Conservation (phyloP, 257 asterid species). For the Capsicum baccatum region DNA sequence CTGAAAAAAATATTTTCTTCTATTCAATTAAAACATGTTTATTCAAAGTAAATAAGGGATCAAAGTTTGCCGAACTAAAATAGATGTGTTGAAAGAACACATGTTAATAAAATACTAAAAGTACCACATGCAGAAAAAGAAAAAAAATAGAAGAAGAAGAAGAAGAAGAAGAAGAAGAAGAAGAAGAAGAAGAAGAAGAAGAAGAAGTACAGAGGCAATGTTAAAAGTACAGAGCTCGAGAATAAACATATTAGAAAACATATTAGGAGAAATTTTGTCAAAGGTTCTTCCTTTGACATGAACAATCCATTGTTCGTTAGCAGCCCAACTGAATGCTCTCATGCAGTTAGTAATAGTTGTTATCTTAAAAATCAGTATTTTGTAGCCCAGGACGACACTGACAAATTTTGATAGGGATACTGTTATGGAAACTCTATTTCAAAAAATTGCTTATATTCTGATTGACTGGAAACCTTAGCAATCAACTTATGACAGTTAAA, state of each 20-base stretch:
- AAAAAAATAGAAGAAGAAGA: too few relatives aligned
- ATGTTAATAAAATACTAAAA: too few relatives aligned
- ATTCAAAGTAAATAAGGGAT: too few relatives aligned
- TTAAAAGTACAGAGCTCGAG: not conserved
- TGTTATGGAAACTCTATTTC: not conserved
- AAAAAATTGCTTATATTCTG: not conserved
- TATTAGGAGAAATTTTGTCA: not conserved
- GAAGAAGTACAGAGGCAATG: too few relatives aligned
- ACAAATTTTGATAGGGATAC: not conserved
- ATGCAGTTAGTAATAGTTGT: not conserved
- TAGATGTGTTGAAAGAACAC: too few relatives aligned
- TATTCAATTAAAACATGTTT: too few relatives aligned
- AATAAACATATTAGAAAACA: not conserved
- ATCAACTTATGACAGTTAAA: not conserved
- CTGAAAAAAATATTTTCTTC: too few relatives aligned
- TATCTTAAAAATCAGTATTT: not conserved
- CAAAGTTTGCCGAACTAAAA: too few relatives aligned
- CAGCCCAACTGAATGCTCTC: not conserved
- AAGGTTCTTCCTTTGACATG: not conserved
- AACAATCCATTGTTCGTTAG: not conserved
- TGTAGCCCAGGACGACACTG: too few relatives aligned
- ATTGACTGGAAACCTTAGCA: not conserved
- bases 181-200: too few relatives aligned
- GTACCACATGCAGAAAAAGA: too few relatives aligned
- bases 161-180: too few relatives aligned